Conservation (phyloP, 148 eudicot species). For the Cornus suecica region DNA sequence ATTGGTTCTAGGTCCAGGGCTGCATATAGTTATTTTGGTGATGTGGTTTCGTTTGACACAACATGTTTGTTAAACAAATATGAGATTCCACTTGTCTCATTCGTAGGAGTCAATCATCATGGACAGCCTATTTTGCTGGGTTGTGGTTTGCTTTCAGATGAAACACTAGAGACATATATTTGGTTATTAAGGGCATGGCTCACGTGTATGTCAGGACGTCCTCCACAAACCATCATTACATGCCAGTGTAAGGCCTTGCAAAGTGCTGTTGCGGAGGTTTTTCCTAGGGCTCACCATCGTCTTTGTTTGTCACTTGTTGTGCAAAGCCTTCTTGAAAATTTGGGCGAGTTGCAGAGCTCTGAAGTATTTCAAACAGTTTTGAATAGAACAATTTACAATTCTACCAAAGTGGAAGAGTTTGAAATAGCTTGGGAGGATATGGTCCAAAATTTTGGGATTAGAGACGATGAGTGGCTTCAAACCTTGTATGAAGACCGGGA, state of each 20-base stretch:
- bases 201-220: conserved; percentile 70
- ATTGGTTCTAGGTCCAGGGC: conserved; percentile 74
- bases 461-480: conserved; percentile 48
- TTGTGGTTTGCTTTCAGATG: conserved; percentile 71
- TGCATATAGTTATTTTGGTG: conserved; percentile 67
- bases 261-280: conserved; percentile 62
- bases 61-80: conserved; percentile 53
- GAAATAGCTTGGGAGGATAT: conserved; percentile 72
- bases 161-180: conserved; percentile 52
- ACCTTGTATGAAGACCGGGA: conserved; percentile 59
- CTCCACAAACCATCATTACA: conserved; percentile 69
- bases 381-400: conserved; percentile 40
- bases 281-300: conserved; percentile 70
- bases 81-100: conserved; percentile 53
- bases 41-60: conserved; percentile 66
- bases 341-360: conserved; percentile 39
- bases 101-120: conserved; percentile 81
- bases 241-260: conserved; percentile 48
- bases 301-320: conserved; percentile 52
- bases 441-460: conserved; percentile 50
- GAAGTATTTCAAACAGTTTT: conserved; percentile 39
- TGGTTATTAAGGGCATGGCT: conserved; percentile 86
- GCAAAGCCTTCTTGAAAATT: conserved; percentile 40
- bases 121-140: conserved; percentile 59
- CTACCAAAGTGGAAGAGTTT: conserved; percentile 62